Percentiles rank a stretch among this genome's conserved stretches.
These are phyloP conservation scores for Botrytis tulipae DNA, from an alignment of 2,329 filamentous ascomycete species.

Conservation along the genomic window DNA sequence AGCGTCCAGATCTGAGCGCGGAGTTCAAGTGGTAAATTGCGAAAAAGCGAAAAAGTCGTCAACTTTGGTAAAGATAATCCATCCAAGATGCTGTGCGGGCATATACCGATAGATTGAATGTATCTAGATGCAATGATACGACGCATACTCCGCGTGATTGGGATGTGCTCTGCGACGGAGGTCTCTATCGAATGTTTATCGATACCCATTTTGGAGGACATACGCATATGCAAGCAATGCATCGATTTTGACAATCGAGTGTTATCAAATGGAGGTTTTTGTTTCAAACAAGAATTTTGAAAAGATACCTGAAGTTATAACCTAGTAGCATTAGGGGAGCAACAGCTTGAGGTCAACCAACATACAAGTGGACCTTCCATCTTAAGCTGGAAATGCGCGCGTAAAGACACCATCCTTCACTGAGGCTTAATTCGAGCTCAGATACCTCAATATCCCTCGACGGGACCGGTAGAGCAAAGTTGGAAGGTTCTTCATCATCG, in stretches of 20 bases:
- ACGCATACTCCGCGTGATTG: slow-evolving; percentile 2
- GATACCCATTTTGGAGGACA: not conserved
- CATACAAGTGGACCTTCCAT: not conserved
- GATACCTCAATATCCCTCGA: not conserved
- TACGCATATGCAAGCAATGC: not conserved
- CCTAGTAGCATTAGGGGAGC: not conserved
- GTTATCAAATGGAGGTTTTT: not conserved
- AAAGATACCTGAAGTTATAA: not conserved
- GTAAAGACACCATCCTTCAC: not conserved
- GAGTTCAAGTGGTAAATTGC: slow-evolving; percentile 11
- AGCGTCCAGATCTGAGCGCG: slow-evolving; percentile 1
- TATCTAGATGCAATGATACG: not conserved
- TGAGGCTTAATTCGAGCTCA: not conserved
- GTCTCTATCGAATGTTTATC: not conserved
- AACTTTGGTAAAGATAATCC: not conserved
- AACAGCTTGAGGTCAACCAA: not conserved
- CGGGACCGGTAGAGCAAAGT: not conserved
- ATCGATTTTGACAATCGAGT: not conserved
- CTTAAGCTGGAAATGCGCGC: not conserved
- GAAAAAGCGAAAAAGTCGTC: not conserved
- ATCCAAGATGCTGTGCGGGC: not conserved
- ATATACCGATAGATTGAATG: not conserved
- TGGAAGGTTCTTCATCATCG: not conserved
- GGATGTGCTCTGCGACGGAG: not conserved
- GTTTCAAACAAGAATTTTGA: too few relatives aligned